Conservation (phyloP, 352 stramenopile species). For the Phytophthora cryptogea region DNA sequence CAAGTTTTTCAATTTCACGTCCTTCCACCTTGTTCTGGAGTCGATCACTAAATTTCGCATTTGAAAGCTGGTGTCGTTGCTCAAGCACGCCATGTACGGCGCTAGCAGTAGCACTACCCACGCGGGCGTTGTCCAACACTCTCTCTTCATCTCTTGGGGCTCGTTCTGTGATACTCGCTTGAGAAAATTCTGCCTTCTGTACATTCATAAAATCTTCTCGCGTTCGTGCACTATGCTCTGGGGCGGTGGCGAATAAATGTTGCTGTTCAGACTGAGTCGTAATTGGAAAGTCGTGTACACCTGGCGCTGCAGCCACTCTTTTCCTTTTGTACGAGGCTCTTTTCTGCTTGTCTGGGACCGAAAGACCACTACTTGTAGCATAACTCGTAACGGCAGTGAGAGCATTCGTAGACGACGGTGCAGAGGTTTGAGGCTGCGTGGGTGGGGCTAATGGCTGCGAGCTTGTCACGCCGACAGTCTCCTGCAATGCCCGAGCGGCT, state of each 20-base stretch:
- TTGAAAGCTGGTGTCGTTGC: not conserved
- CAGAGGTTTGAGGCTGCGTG: not conserved
- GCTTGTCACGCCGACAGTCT: conserved; percentile 6
- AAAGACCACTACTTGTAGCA: not conserved
- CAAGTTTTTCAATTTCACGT: not conserved
- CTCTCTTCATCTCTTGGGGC: not conserved
- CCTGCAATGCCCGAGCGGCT: conserved; percentile 22
- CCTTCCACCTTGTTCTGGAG: conserved; percentile 1
- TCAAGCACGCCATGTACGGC: not conserved
- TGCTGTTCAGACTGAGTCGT: conserved; percentile 4
- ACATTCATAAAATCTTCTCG: not conserved
- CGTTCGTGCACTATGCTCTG: conserved; percentile 5
- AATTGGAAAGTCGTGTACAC: not conserved
- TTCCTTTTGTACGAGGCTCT: conserved; percentile 19
- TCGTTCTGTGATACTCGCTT: not conserved
- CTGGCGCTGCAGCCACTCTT: conserved; percentile 2
- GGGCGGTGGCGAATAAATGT: not conserved
- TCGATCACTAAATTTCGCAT: not conserved
- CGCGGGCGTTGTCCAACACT: not conserved
- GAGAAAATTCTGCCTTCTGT: not conserved
- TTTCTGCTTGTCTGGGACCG: conserved; percentile 2
- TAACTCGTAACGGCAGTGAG: not conserved
- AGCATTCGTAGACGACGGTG: conserved; percentile 1
- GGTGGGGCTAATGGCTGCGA: not conserved
- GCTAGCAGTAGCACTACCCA: not conserved